Base-by-base conservation (phyloP, 345 rosid species). In the Citrus maxima region DNA sequence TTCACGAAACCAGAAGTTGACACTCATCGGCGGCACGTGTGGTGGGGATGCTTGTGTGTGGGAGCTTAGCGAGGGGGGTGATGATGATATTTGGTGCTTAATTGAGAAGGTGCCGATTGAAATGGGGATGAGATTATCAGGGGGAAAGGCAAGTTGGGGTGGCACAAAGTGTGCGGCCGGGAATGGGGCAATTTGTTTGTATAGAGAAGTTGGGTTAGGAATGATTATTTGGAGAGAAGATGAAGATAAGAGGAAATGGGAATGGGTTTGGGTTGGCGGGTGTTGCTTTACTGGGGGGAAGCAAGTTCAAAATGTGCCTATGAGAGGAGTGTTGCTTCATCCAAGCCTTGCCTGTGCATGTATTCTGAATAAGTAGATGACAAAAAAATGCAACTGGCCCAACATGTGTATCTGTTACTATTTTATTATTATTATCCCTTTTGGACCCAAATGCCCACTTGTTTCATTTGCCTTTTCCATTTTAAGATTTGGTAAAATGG, bases 261-360 rank as follows among this genome's bases (percentile, higher is more conserved):
- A 83, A 79, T 90, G 93, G 91, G 12, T 18, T 49, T 88, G 93
- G 93, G 81, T 83, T 40, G 85, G 84, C 70, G 93, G 91, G 10
- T 86, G 85, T 67, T 14, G 77, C 22, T 78, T 49, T 5, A 12
- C 82, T 40, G 69, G 72, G 65, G 89, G 83, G 21, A 79, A 82
- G 73, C 68, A 58, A 54, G 77, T 81, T 55, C 86, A 67, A 34
- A 84, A 79, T 68, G 28, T 85, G 55, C 59, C 85, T 7, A 70
- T 86, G 7, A 88, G 82, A 78, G 90, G 86, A 55, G 77, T 86
- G 56, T 72, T 89, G 25, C 72, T 89, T 61, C 82, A 79, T 32
- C 90, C 92, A 58, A 82, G 77, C 32, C 85, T 89, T 76, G 38
- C 85, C 58, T 72, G 84, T 1, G 76, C 81, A 1, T 63, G 13